Evolutionary conservation across 306 rosid species (phyloP), one percentile per base, ranked within the genome.

Genomic region (Begonia fuchsioides): DNA sequence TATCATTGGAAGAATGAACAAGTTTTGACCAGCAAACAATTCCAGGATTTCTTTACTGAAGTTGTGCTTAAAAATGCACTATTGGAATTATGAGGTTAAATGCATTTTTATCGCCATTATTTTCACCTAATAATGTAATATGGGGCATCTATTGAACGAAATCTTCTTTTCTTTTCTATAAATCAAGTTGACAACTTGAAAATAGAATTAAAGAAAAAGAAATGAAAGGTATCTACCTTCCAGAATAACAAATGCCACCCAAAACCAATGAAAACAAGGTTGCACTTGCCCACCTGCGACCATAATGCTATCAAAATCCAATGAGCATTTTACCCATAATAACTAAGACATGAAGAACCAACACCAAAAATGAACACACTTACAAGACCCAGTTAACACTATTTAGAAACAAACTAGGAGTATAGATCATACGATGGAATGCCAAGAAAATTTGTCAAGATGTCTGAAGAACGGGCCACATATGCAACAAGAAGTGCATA

Each of bases 281-380:
- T 57, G 80, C 88, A 73, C 93, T 86, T 69, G 61, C 88, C 95
- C 93, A 86, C 65, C 88, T 86, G 81, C 65, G 65, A 74, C 68
- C 67, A 76, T 56, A 62, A 68, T 60, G 61, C 72, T 18, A 62
- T 85, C 68, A 81, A 72, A 43, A 61, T 68, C 69, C 57, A 59
- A 71, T 19, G 54, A 52, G 39, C 57, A 62, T 56, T 54, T 19
- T 26, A 26, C 35, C 3, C 35, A 26, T 26, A 26, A 5, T 26
- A 5, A 26, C 5, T 5, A 26, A 26, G 35, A 26, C 7, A 26
- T 26, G 35, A 26, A 26, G 35, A 26, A 26, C 35, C 35, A 26
- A 26, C 8, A 26, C 35, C 3, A 2, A 26, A 26, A 26, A 26
- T 26, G 1, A 26, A 26, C 35, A 26, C 35, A 26, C 5, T 20